Conservation (phyloP, 106 monocot genomes). For the Narthecium ossifragum region DNA sequence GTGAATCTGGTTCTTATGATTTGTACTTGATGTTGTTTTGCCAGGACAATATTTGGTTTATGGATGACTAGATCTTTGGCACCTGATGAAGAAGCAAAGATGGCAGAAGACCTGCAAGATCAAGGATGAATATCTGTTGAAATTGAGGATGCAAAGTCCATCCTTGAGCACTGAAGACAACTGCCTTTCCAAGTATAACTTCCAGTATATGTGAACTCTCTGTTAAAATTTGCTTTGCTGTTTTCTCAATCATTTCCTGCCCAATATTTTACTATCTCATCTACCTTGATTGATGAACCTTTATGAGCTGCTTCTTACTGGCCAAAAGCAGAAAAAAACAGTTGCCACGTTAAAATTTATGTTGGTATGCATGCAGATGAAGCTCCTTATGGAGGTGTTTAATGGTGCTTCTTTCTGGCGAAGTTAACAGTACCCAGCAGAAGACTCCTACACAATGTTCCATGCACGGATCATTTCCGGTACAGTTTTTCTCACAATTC, state of each 20-base stretch:
- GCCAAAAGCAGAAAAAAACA: too few relatives aligned
- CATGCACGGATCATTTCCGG: slow-evolving; percentile 38
- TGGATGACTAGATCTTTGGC: slow-evolving; percentile 30
- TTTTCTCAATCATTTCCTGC: background rate
- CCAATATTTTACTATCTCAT: background rate
- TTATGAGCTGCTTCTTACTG: background rate
- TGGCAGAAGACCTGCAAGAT: slow-evolving; percentile 28
- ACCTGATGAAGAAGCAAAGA: slow-evolving; percentile 26
- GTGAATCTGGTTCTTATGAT: too few relatives aligned
- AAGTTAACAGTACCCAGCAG: slow-evolving; percentile 34
- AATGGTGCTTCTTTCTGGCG: slow-evolving; percentile 27
- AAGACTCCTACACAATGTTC: slow-evolving; percentile 29
- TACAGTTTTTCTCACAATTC: slow-evolving; percentile 5
- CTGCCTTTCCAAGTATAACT: slow-evolving; percentile 20
- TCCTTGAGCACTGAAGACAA: slow-evolving; percentile 11
- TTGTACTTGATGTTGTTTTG: background rate
- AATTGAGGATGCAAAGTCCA: slow-evolving; percentile 19
- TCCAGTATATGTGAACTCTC: slow-evolving; percentile 19
- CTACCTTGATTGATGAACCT: background rate
- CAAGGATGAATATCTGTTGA: slow-evolving; percentile 6
- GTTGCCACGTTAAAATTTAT: too few relatives aligned
- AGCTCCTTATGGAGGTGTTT: slow-evolving; percentile 33
- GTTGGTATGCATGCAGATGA: slow-evolving; percentile 13
- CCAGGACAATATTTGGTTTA: slow-evolving; percentile 36
- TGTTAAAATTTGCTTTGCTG: background rate